These are phyloP conservation scores for Xylariaceae sp. DNA, from an alignment of 2,329 filamentous ascomycete genomes.

Conservation along the genomic window DNA sequence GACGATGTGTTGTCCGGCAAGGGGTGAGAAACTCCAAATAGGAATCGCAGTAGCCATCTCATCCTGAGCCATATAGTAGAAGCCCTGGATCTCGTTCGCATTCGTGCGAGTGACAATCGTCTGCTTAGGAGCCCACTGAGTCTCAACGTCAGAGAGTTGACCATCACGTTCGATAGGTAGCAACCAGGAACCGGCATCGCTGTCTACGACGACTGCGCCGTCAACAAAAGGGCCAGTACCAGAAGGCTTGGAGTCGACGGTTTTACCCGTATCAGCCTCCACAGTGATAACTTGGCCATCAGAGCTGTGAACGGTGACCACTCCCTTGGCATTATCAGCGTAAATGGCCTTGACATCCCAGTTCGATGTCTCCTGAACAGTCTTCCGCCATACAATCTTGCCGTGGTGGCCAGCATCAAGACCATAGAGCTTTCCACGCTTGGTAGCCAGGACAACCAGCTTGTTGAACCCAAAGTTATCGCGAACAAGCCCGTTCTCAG, in stretches of 20 bases:
- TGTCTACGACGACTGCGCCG: conserved; percentile 49
- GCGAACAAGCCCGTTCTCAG: conserved; percentile 47
- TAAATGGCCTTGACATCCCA: conserved; percentile 67
- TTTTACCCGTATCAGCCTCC: conserved; percentile 48
- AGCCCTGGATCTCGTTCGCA: conserved; percentile 48
- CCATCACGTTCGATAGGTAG: conserved; percentile 50
- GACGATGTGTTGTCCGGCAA: conserved; percentile 61
- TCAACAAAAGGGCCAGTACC: conserved; percentile 38
- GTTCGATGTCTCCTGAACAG: conserved; percentile 40
- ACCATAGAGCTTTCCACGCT: conserved; percentile 71
- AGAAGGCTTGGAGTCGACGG: conserved; percentile 40
- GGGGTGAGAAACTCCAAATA: conserved; percentile 69
- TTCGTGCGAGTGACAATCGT: conserved; percentile 49
- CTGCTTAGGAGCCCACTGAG: conserved; percentile 45
- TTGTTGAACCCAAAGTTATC: conserved; percentile 89
- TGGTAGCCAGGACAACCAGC: conserved; percentile 72
- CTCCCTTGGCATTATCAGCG: conserved; percentile 51
- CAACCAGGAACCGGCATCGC: conserved; percentile 47
- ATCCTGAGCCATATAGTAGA: conserved; percentile 45
- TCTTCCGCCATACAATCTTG: conserved; percentile 68
- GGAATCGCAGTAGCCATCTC: conserved; percentile 41
- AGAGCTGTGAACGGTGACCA: conserved; percentile 54
- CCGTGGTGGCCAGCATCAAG: conserved; percentile 73
- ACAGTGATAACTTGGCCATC: conserved; percentile 59
- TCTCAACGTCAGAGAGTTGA: conserved; percentile 42